Evolutionary conservation across 1,284 basidiomycete genomes (phyloP).

Genomic region (Tremellales sp.): DNA sequence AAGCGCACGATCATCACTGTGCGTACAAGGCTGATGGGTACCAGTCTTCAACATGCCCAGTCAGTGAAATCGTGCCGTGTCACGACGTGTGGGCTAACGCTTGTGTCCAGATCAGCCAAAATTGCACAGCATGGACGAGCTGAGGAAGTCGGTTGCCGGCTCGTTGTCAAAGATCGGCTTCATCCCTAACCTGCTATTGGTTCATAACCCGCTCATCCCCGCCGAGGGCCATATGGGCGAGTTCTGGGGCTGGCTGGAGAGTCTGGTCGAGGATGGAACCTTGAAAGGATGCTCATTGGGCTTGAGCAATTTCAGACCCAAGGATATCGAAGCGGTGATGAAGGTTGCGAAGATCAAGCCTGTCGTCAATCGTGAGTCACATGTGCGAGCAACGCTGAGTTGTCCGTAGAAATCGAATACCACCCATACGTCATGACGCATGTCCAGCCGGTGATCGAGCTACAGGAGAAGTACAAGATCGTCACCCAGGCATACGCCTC

Average conservation of each 20-base stretch:
- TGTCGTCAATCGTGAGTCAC: slow-evolving; percentile 59
- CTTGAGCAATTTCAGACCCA: slow-evolving; percentile 40
- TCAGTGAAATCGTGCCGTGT: too few species aligned
- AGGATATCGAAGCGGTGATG: slow-evolving; percentile 36
- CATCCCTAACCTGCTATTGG: slow-evolving; percentile 21
- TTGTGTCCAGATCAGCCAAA: neutral
- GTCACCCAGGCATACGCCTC: slow-evolving; percentile 60
- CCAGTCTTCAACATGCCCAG: neutral
- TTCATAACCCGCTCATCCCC: slow-evolving; percentile 25
- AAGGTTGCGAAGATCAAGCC: slow-evolving; percentile 57
- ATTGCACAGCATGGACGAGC: slow-evolving; percentile 1
- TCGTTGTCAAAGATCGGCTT: slow-evolving; percentile 14
- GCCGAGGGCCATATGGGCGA: slow-evolving; percentile 12
- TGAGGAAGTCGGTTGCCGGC: slow-evolving; percentile 9
- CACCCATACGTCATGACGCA: slow-evolving; percentile 70
- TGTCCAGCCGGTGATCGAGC: slow-evolving; percentile 56
- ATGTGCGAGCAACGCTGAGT: slow-evolving; percentile 31
- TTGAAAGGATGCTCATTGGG: slow-evolving; percentile 56
- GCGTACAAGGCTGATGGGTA: neutral
- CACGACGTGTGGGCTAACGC: too few species aligned
- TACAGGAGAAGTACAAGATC: slow-evolving; percentile 60
- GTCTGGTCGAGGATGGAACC: slow-evolving; percentile 49
- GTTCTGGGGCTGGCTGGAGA: slow-evolving; percentile 33
- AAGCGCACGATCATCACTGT: slow-evolving; percentile 4
- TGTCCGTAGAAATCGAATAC: slow-evolving; percentile 58